phyloP scores from a whole-genome alignment of 345 rosid species.

The Psidium friedrichsthalianum region DNA sequence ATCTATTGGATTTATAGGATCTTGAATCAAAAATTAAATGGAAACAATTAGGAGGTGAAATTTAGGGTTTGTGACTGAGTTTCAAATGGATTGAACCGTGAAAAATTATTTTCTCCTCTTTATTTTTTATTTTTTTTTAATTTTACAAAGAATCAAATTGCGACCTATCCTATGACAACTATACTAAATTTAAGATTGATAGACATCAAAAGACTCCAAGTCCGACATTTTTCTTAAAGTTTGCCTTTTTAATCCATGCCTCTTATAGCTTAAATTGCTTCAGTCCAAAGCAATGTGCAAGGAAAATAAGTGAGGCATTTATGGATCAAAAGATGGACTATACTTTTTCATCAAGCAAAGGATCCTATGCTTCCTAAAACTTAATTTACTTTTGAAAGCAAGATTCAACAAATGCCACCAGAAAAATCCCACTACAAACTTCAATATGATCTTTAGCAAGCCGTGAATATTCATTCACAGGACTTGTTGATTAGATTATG shows the following conservation, averaged over 20 bases:
- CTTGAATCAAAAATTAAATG: not conserved
- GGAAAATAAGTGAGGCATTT: not conserved
- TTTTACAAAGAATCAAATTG: not conserved
- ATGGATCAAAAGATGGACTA: not conserved
- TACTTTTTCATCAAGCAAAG: not conserved
- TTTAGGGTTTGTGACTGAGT: not conserved
- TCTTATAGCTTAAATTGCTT: not conserved
- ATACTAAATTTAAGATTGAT: not conserved
- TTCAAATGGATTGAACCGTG: not conserved
- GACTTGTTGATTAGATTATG: too few relatives aligned
- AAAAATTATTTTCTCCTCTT: not conserved
- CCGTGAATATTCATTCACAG: too few relatives aligned
- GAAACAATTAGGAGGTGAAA: not conserved
- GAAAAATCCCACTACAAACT: not conserved
- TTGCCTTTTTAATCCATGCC: not conserved
- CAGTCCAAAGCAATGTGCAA: not conserved
- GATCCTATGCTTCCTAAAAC: not conserved
- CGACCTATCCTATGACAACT: not conserved
- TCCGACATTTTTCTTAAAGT: not conserved
- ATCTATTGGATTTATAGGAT: not conserved
- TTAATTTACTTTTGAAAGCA: not conserved
- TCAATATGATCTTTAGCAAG: not conserved
- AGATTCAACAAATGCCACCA: not conserved
- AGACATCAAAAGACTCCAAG: not conserved
- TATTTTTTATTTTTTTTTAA: not conserved